phyloP scores from a whole-genome alignment of 106 monocot genomes.

The Amphibolis antarctica region DNA sequence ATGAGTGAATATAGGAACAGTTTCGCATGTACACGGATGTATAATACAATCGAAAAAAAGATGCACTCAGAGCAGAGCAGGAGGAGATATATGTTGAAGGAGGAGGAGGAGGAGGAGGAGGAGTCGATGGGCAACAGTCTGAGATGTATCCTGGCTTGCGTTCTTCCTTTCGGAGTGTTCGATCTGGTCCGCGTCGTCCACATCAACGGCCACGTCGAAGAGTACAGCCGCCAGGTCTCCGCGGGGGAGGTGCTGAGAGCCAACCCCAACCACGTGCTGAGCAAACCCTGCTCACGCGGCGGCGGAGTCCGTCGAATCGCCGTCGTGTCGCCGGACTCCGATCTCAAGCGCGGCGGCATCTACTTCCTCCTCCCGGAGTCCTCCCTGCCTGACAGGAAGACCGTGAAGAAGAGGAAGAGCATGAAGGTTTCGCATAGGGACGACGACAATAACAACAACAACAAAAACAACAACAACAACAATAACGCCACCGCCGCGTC shows the following conservation, averaged over 20 bases:
- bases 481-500: background rate
- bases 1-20: too few relatives aligned
- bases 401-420: slow-evolving; percentile 6
- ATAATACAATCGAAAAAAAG: too few relatives aligned
- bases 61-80: too few relatives aligned
- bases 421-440: background rate
- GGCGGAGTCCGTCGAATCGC: slow-evolving; percentile 24
- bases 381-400: slow-evolving; percentile 17
- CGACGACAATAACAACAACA: background rate
- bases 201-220: slow-evolving; percentile 58
- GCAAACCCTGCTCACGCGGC: slow-evolving; percentile 30
- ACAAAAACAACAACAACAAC: too few relatives aligned
- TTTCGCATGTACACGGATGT: too few relatives aligned
- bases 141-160: slow-evolving; percentile 55
- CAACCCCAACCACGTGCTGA: slow-evolving; percentile 55
- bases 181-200: slow-evolving; percentile 59
- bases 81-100: background rate
- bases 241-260: slow-evolving; percentile 47
- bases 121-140: slow-evolving; percentile 52
- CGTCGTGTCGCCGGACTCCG: slow-evolving; percentile 39
- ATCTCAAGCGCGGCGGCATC: slow-evolving; percentile 45
- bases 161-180: slow-evolving; percentile 57
- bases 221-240: slow-evolving; percentile 37
- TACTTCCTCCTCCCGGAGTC: slow-evolving; percentile 57
- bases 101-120: background rate